phyloP scores from a whole-genome alignment of 73 alveolate species.

The Paramecium tetraurelia region DNA sequence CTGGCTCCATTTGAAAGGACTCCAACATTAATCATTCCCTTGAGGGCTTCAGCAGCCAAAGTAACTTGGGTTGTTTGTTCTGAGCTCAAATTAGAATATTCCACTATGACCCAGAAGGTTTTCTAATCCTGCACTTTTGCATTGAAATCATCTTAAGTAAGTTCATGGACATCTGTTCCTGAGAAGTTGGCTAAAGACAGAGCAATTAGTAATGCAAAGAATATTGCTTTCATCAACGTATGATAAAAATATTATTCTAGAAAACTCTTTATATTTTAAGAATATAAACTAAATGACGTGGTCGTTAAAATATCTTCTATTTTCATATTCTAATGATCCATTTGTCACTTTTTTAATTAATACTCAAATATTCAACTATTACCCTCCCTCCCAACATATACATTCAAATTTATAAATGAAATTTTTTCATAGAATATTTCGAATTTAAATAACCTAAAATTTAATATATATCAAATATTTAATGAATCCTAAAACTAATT shows the following conservation, averaged over 20 bases:
- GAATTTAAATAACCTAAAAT: neutral
- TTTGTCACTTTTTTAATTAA: neutral
- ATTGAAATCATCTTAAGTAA: constrained; percentile 1
- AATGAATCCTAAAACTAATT: neutral
- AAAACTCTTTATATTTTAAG: neutral
- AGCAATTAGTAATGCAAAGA: neutral
- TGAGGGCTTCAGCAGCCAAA: constrained; percentile 25
- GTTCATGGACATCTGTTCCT: constrained; percentile 6
- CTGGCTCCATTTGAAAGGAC: neutral
- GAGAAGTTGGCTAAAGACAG: neutral
- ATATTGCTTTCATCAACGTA: constrained; percentile 14
- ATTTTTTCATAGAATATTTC: neutral
- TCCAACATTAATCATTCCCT: neutral
- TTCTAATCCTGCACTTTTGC: neutral
- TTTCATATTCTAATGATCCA: neutral
- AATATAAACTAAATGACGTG: neutral
- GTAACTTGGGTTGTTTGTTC: neutral
- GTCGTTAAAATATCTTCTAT: neutral
- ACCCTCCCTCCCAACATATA: neutral
- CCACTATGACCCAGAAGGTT: constrained; percentile 19
- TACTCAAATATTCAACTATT: neutral
- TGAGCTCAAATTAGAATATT: neutral
- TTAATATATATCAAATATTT: neutral
- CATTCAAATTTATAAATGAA: neutral
- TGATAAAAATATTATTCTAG: neutral